Conservation (phyloP, 176 grass and related monocot species). For the Lolium rigidum region DNA sequence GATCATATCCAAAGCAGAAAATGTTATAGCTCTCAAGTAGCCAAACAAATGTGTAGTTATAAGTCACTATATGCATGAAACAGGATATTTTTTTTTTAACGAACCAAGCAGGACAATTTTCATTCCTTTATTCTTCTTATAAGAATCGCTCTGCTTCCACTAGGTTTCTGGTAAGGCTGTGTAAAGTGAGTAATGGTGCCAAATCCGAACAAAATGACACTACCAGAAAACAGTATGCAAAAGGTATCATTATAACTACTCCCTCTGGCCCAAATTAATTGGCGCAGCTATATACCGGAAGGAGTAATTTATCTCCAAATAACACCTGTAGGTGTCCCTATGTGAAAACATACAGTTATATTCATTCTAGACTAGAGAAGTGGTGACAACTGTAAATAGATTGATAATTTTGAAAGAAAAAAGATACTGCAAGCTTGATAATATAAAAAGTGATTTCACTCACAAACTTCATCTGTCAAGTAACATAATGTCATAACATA, state of each 20-base stretch:
- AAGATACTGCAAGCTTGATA: conserved; percentile 14
- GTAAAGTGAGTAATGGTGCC: background rate
- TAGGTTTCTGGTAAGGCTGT: conserved; percentile 7
- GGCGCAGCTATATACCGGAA: no score
- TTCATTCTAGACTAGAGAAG: background rate
- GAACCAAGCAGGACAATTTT: background rate
- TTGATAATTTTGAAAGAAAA: conserved; percentile 13
- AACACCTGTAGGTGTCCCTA: conserved; percentile 14
- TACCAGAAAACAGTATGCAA: background rate
- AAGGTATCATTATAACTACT: background rate
- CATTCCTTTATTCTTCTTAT: conserved; percentile 20
- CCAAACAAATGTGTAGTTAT: conserved; percentile 16
- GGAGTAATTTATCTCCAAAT: conserved; percentile 8
- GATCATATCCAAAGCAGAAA: conserved; percentile 13
- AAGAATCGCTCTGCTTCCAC: background rate
- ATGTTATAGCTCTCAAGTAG: background rate
- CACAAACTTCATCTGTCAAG: conserved; percentile 19
- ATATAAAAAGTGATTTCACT: conserved; percentile 3
- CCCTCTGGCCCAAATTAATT: no score
- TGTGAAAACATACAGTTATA: conserved; percentile 15
- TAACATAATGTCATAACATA: background rate
- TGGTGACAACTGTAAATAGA: conserved; percentile 3
- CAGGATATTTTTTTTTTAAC: conserved; percentile 14
- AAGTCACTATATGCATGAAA: background rate
- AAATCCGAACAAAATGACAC: conserved; percentile 2